These are phyloP conservation scores for Podospora comata DNA, from an alignment of 495 filamentous ascomycete species.

Conservation along the genomic window DNA sequence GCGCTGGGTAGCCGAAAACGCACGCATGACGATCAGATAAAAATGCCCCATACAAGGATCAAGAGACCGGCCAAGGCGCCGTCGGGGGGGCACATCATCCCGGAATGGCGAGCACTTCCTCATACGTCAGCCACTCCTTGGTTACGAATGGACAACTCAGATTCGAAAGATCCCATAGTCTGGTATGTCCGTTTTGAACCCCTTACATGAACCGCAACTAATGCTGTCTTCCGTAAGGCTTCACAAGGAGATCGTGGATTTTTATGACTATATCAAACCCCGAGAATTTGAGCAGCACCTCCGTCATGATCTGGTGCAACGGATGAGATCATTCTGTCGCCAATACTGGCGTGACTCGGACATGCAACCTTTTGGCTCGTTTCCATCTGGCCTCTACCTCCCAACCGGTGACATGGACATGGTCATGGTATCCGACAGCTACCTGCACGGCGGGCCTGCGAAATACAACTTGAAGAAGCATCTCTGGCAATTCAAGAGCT, in stretches of 20 bases:
- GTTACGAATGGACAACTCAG: constrained; percentile 51
- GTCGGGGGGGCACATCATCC: constrained; percentile 48
- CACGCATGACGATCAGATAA: constrained; percentile 66
- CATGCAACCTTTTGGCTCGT: constrained; percentile 81
- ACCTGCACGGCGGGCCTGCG: constrained; percentile 37
- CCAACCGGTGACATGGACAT: constrained; percentile 93
- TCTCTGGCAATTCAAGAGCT: constrained; percentile 47
- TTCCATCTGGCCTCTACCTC: constrained; percentile 83
- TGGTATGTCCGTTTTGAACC: constrained; percentile 43
- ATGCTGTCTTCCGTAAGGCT: constrained; percentile 46
- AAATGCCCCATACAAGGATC: constrained; percentile 44
- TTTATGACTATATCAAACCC: constrained; percentile 78
- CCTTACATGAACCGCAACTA: neutral
- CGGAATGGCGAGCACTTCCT: constrained; percentile 53
- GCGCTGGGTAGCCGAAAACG: constrained; percentile 56
- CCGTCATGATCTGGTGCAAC: constrained; percentile 63
- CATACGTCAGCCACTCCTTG: constrained; percentile 57
- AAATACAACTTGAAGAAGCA: constrained; percentile 37
- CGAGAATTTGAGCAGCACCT: constrained; percentile 70
- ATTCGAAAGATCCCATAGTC: constrained; percentile 40
- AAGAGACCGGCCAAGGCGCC: constrained; percentile 45
- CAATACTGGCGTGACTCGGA: constrained; percentile 52
- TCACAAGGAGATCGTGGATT: constrained; percentile 84
- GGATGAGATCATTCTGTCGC: constrained; percentile 54
- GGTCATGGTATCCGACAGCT: constrained; percentile 71